Evolutionary conservation across 352 stramenopile genomes (phyloP).

Genomic region (Globisporangium polare): DNA sequence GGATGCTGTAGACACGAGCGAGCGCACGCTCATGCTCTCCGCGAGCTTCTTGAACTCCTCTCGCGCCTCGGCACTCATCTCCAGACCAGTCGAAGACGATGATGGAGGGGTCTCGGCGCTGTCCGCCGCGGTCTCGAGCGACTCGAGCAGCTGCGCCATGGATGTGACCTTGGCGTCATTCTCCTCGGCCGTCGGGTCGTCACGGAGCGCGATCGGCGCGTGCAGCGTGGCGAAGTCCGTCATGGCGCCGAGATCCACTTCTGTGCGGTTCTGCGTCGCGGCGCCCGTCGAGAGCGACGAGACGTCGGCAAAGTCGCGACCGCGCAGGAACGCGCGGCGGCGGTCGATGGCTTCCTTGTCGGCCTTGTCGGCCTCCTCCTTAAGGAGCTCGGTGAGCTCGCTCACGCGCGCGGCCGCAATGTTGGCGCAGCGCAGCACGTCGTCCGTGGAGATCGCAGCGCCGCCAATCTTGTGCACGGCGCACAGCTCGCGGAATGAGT

Average conservation of each 20-base stretch:
- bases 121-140: slow-evolving; percentile 60
- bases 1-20: slow-evolving; percentile 7
- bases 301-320: slow-evolving; percentile 63
- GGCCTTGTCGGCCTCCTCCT: slow-evolving; percentile 69
- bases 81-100: slow-evolving; percentile 4
- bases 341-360: slow-evolving; percentile 61
- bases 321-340: slow-evolving; percentile 65
- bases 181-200: slow-evolving; percentile 54
- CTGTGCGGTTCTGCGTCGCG: slow-evolving; percentile 27
- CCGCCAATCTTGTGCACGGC: slow-evolving; percentile 90
- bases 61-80: slow-evolving; percentile 33
- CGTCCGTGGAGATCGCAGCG: slow-evolving; percentile 48
- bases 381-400: slow-evolving; percentile 75
- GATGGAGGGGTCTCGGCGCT: slow-evolving; percentile 8
- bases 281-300: slow-evolving; percentile 33
- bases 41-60: slow-evolving; percentile 65
- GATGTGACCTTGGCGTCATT: slow-evolving; percentile 52
- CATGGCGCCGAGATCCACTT: slow-evolving; percentile 77
- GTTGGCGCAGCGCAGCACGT: slow-evolving; percentile 75
- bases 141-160: slow-evolving; percentile 70
- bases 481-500: slow-evolving; percentile 90
- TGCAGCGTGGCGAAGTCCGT: slow-evolving; percentile 80
- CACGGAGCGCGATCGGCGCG: slow-evolving; percentile 65
- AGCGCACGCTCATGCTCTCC: slow-evolving; percentile 26
- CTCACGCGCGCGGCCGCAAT: slow-evolving; percentile 74